Base-by-base conservation (phyloP, 768 basidiomycete species). In the Suillus decipiens region DNA sequence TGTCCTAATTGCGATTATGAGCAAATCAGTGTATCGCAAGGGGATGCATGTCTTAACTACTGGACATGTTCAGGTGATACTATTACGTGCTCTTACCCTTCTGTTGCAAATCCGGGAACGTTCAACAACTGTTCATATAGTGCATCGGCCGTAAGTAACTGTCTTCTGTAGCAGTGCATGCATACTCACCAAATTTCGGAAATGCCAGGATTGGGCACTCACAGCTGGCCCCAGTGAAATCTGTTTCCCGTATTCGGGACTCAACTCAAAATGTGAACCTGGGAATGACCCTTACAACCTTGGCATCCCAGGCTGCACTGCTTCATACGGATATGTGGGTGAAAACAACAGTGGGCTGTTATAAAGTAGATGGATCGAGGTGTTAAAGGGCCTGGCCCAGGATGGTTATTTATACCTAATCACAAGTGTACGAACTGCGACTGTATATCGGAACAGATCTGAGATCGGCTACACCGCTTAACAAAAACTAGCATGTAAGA, bases 1-100 rank as follows among this genome's bases (percentile, higher is more conserved):
- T 56, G 55, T 15, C 37, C 37, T 24, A 56, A 56, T 56, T 56
- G 55, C 37, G 55, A 56, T 24, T 56, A 56, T 28, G 55, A 56
- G 15, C 9, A 5, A 6, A 56, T 56, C 5, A 56, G 55, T 24
- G 1, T 5, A 24, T 1, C 22, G 10, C 37, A 56, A 56, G 55
- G 55, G 15, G 2, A 56, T 17, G 55, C 55, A 28, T 56, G 55
- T 19, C 55, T 56, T 15, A 56, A 56, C 37, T 56, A 39, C 15
- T 56, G 55, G 55, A 56, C 55, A 10, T 56, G 55, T 37, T 28
- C 24, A 39, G 55, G 55, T 5, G 55, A 56, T 19, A 56, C 55
- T 15, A 39, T 56, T 9, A 28, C 37, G 15, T 56, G 55, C 22
- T 56, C 5, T 37, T 56, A 56, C 24, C 55, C 55, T 10, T 56